These are phyloP conservation scores for Epichloe bromicola DNA, from an alignment of 2,329 filamentous ascomycete species.

Conservation along the genomic window DNA sequence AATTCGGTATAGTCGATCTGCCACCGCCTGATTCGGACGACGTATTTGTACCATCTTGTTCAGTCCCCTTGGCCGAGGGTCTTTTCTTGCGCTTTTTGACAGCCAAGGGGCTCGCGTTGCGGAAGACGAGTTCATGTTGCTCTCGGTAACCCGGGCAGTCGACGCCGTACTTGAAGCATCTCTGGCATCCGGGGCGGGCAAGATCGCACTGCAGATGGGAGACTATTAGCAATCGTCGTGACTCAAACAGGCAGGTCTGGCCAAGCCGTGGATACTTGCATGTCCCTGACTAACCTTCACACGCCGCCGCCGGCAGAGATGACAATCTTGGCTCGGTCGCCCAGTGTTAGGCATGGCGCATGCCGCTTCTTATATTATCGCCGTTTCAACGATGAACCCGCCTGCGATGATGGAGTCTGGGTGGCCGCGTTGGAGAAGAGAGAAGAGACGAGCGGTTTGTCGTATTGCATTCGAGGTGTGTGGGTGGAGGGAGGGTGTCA, in stretches of 20 bases:
- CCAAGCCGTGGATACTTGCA: not conserved
- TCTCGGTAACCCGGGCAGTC: slow-evolving; percentile 27
- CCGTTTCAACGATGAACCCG: not conserved
- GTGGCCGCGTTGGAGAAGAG: not conserved
- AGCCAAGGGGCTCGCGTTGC: slow-evolving; percentile 18
- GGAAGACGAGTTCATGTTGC: slow-evolving; percentile 27
- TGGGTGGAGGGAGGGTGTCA: not conserved
- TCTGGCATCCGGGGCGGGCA: slow-evolving; percentile 23
- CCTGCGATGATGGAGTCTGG: not conserved
- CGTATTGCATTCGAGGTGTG: not conserved
- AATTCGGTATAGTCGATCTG: not conserved
- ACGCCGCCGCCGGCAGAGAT: slow-evolving; percentile 25
- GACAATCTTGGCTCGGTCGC: slow-evolving; percentile 27
- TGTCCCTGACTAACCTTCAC: slow-evolving; percentile 23
- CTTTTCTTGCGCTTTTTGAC: slow-evolving; percentile 20
- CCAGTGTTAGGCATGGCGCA: slow-evolving; percentile 27
- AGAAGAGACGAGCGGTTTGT: not conserved
- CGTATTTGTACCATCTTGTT: not conserved
- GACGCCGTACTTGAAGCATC: slow-evolving; percentile 28
- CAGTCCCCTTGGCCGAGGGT: slow-evolving; percentile 2
- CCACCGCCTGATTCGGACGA: not conserved
- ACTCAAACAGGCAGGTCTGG: too few relatives aligned
- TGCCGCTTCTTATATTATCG: not conserved
- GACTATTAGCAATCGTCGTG: too few relatives aligned
- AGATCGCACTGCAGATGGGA: slow-evolving; percentile 24